Evolutionary conservation across 345 rosid genomes (phyloP).

Genomic region (Cardiospermum halicacabum): DNA sequence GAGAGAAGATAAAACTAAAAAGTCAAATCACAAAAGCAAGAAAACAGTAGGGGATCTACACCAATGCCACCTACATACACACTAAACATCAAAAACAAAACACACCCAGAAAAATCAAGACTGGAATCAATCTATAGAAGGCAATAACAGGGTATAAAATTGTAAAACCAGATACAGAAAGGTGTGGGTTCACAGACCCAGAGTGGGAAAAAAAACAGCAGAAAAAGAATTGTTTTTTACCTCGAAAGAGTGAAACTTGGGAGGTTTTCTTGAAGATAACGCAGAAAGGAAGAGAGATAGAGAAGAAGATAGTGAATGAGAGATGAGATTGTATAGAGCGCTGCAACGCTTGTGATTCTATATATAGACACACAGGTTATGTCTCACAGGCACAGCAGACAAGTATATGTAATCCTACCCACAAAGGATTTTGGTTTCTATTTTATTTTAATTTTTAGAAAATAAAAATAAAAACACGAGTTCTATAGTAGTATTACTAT

Average conservation of each 20-base stretch:
- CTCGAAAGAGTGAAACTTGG: slow-evolving; percentile 5
- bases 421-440: too few species aligned
- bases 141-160: too few species aligned
- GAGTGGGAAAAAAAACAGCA: not conserved
- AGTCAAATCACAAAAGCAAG: not conserved
- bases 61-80: not conserved
- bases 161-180: not conserved
- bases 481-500: too few species aligned
- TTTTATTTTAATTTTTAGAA: too few species aligned
- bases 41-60: slow-evolving; percentile 11
- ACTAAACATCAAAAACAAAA: not conserved
- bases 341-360: not conserved
- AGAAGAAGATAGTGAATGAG: not conserved
- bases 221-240: slow-evolving; percentile 10
- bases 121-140: not conserved
- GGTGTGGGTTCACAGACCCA: not conserved
- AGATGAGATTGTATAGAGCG: slow-evolving; percentile 1
- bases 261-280: not conserved
- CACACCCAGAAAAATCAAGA: not conserved
- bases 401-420: too few species aligned
- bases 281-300: not conserved
- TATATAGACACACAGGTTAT: not conserved
- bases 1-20: not conserved
- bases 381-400: not conserved
- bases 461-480: too few species aligned